phyloP scores from a whole-genome alignment of 2,329 filamentous ascomycete species.

The Xylaria sp. region DNA sequence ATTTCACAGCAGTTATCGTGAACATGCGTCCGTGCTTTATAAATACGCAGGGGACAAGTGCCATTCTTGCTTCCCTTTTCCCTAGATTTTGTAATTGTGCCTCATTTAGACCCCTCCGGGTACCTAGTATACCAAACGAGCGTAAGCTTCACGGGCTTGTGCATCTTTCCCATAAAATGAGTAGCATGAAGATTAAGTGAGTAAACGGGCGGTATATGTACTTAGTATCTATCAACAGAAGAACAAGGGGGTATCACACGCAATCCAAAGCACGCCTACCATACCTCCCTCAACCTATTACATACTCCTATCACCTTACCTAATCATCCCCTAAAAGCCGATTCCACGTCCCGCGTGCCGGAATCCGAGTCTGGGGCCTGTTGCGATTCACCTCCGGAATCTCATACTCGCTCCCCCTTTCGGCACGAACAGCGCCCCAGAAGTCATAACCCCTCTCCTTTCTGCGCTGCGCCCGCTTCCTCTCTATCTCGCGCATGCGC shows the following conservation, averaged over 20 bases:
- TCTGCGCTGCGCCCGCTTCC: constrained; percentile 37
- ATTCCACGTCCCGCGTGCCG: constrained; percentile 40
- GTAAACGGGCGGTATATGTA: not conserved
- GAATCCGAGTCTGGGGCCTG: constrained; percentile 33
- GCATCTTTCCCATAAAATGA: not conserved
- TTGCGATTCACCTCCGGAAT: constrained; percentile 54
- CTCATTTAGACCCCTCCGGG: too few species aligned
- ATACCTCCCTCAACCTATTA: not conserved
- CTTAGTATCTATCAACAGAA: not conserved
- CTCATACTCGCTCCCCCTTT: constrained; percentile 49
- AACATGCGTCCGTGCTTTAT: not conserved
- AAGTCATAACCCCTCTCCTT: constrained; percentile 55
- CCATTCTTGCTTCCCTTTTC: too few species aligned
- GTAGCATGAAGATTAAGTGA: not conserved
- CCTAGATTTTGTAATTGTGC: too few species aligned
- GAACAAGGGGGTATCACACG: constrained; percentile 14
- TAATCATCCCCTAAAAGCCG: constrained; percentile 27
- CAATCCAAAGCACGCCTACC: not conserved
- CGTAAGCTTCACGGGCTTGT: not conserved
- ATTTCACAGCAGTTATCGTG: not conserved
- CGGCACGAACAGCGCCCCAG: constrained; percentile 53
- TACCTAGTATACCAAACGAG: not conserved
- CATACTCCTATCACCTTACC: not conserved
- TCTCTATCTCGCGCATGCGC: constrained; percentile 40
- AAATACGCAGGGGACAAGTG: too few species aligned